Evolutionary conservation across 2,329 filamentous ascomycete genomes (phyloP).

Genomic region (Bipolaris oryzae): DNA sequence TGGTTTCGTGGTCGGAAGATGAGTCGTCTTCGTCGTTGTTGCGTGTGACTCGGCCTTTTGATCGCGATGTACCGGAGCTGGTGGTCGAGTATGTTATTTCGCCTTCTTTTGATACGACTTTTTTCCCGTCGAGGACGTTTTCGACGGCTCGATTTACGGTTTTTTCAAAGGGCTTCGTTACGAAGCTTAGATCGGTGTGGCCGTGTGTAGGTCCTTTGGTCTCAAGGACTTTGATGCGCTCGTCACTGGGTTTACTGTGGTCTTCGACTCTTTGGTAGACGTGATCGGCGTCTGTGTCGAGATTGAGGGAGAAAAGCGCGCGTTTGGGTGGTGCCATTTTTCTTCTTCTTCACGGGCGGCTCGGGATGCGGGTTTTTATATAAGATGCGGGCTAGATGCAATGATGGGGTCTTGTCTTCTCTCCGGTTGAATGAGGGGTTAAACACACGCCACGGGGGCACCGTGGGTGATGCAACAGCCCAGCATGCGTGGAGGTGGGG

Average conservation of each 20-base stretch:
- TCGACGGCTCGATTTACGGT: slow-evolving; percentile 40
- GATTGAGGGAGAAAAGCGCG: slow-evolving; percentile 47
- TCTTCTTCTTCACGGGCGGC: not conserved
- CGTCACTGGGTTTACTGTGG: slow-evolving; percentile 39
- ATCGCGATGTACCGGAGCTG: not conserved
- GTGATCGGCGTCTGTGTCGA: slow-evolving; percentile 49
- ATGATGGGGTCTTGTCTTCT: not conserved
- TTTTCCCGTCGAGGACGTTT: slow-evolving; percentile 38
- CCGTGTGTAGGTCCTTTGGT: slow-evolving; percentile 42
- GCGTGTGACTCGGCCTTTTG: slow-evolving; percentile 3
- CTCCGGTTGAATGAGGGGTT: slow-evolving; percentile 27
- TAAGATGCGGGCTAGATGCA: not conserved
- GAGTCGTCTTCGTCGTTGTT: slow-evolving; percentile 10
- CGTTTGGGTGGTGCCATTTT: slow-evolving; percentile 38
- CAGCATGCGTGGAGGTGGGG: slow-evolving; percentile 22
- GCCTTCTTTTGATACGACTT: slow-evolving; percentile 29
- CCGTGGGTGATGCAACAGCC: slow-evolving; percentile 12
- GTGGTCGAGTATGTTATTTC: slow-evolving; percentile 28
- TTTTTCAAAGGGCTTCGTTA: slow-evolving; percentile 48
- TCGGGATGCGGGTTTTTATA: not conserved
- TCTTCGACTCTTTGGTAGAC: slow-evolving; percentile 47
- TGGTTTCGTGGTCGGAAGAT: not conserved
- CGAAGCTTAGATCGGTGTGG: slow-evolving; percentile 40
- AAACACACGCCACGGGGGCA: slow-evolving; percentile 8
- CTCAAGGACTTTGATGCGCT: slow-evolving; percentile 45